Base-by-base conservation (phyloP, 2,329 filamentous ascomycete species). In the Eurotiales sp. region DNA sequence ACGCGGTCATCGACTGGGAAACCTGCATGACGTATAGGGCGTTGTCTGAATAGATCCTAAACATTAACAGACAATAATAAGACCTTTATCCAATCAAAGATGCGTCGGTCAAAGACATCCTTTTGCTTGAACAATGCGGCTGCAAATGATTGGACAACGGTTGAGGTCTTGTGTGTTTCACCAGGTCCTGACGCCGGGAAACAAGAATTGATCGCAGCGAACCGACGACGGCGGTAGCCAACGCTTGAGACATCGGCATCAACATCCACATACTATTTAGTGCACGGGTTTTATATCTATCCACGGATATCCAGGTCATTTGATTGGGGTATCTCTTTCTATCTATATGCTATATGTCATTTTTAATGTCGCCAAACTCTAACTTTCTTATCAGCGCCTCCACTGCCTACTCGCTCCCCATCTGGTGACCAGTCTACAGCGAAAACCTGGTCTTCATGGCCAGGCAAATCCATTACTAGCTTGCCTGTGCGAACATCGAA, bases 401-500 rank as follows among this genome's bases (percentile, higher is more conserved):
- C 93, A 67, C 90, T 96, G 15, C 85, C 90, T 14, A 97, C 91
- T 60, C 85, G 85, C 60, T 89, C 82, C 8, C 93, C 93, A 66
- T 96, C 91, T 0, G 90, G 86, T 60, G 88, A 91, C 93, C 92
- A 97, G 67, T 97, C 92, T 11, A 96, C 85, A 0, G 91, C 90
- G 69, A 91, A 96, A 0, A 96, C 91, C 68, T 96, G 89, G 62
- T 96, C 92, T 66, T 88, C 82, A 68, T 97, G 92, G 0, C 92
- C 90, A 0, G 91, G 90, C 41, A 97, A 75, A 73, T 96, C 91
- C 68, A 81, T 79, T 57, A 84, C 82, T 53, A 99, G 73, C 71
- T 95, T 96, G 46, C 86, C 87, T 1, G 87, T 89, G 55, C 86
- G 79, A 66, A 96, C 87, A 62, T 95, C 90, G 91, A 92, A 99